A percentile compares a stretch with the other conserved stretches of the same genome.
Evolutionary conservation across 2,329 filamentous ascomycete genomes (phyloP).

Genomic region (Stagonosporopsis vannaccii): DNA sequence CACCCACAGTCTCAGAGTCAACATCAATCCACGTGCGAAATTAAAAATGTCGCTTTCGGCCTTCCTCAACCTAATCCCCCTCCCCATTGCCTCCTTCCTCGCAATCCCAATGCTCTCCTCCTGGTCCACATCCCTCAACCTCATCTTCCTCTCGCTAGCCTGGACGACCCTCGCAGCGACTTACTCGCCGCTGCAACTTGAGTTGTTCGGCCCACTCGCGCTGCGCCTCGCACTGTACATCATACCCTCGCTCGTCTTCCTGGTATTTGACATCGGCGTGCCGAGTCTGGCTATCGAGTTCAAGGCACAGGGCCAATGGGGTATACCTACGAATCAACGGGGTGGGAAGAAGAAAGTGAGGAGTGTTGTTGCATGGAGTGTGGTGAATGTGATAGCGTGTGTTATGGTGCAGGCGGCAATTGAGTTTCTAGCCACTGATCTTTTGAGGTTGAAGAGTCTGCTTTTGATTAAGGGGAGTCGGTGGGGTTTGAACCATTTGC

Average conservation of each 20-base stretch:
- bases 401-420: slow-evolving; percentile 62
- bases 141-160: slow-evolving; percentile 89
- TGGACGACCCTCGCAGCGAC: slow-evolving; percentile 85
- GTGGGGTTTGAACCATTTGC: slow-evolving; percentile 67
- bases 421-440: slow-evolving; percentile 62
- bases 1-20: not conserved
- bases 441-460: slow-evolving; percentile 62
- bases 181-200: slow-evolving; percentile 76
- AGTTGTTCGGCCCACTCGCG: slow-evolving; percentile 73
- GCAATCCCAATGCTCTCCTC: slow-evolving; percentile 77
- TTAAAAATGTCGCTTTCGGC: slow-evolving; percentile 40
- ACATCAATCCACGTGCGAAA: not conserved
- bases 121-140: slow-evolving; percentile 80
- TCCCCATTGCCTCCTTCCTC: slow-evolving; percentile 65
- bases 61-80: slow-evolving; percentile 41
- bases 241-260: slow-evolving; percentile 74
- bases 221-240: slow-evolving; percentile 75
- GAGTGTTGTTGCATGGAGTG: slow-evolving; percentile 61
- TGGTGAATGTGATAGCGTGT: slow-evolving; percentile 63
- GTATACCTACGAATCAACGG: slow-evolving; percentile 53
- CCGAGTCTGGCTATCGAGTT: slow-evolving; percentile 73
- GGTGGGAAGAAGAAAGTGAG: slow-evolving; percentile 54
- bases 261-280: slow-evolving; percentile 73
- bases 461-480: slow-evolving; percentile 66
- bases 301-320: slow-evolving; percentile 69